These are phyloP conservation scores for Salix arbutifolia DNA, from an alignment of 345 rosid species.

Conservation along the genomic window DNA sequence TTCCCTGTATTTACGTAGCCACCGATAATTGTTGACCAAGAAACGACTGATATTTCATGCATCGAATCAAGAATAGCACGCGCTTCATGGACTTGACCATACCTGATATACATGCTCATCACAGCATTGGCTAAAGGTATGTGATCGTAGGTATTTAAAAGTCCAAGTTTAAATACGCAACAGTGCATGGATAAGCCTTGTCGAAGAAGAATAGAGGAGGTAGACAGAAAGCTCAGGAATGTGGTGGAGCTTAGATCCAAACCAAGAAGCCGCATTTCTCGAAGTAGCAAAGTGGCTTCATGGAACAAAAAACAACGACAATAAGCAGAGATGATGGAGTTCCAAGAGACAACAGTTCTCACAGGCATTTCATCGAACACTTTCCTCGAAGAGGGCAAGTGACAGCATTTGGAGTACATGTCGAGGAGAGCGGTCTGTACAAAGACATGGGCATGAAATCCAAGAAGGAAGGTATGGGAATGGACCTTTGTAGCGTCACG, in stretches of 20 bases:
- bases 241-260: constrained; percentile 21
- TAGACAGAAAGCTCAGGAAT: constrained; percentile 18
- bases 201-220: constrained; percentile 8
- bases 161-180: constrained; percentile 24
- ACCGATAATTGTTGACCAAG: constrained; percentile 29
- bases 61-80: constrained; percentile 21
- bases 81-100: constrained; percentile 21
- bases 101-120: constrained; percentile 23
- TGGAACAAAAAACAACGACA: constrained; percentile 13
- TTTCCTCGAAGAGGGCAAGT: constrained; percentile 9
- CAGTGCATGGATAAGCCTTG: constrained; percentile 31
- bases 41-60: constrained; percentile 20
- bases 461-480: constrained; percentile 10
- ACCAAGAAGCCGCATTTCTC: constrained; percentile 29
- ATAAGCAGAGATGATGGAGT: constrained; percentile 28
- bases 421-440: not conserved
- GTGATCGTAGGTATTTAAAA: constrained; percentile 17
- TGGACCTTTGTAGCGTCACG: constrained; percentile 12
- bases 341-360: constrained; percentile 25
- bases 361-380: constrained; percentile 30
- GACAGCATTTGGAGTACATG: constrained; percentile 24
- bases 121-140: constrained; percentile 26
- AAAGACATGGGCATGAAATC: constrained; percentile 16
- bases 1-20: constrained; percentile 22
- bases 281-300: constrained; percentile 13